phyloP scores from a whole-genome alignment of 2,329 filamentous ascomycete species.

The Nakataea oryzae region DNA sequence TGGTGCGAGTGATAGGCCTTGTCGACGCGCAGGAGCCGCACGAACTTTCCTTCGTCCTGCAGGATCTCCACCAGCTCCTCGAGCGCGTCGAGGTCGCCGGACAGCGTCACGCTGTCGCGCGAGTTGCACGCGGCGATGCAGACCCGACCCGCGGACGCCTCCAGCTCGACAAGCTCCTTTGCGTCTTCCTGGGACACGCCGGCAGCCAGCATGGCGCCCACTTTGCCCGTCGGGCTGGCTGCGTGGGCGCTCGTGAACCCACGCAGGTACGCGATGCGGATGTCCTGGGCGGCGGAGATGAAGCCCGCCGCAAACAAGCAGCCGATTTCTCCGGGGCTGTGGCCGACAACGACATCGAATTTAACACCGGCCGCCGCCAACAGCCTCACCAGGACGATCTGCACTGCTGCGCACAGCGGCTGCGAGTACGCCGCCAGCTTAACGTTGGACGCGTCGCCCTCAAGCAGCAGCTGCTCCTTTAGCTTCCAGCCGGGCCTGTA shows the following conservation, averaged over 20 bases:
- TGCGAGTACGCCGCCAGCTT: slow-evolving; percentile 22
- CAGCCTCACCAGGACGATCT: slow-evolving; percentile 19
- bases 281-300: slow-evolving; percentile 24
- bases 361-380: slow-evolving; percentile 14
- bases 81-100: slow-evolving; percentile 21
- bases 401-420: slow-evolving; percentile 18
- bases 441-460: slow-evolving; percentile 21
- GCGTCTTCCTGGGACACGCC: slow-evolving; percentile 13
- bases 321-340: slow-evolving; percentile 25
- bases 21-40: slow-evolving; percentile 22
- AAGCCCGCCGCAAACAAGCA: slow-evolving; percentile 19
- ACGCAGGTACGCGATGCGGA: slow-evolving; percentile 30
- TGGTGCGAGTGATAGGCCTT: slow-evolving; percentile 30
- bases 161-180: neutral
- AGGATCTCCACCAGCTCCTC: slow-evolving; percentile 12
- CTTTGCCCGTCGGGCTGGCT: slow-evolving; percentile 13
- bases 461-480: slow-evolving; percentile 23
- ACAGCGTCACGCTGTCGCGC: slow-evolving; percentile 28
- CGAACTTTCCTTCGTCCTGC: slow-evolving; percentile 15
- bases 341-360: slow-evolving; percentile 18
- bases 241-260: slow-evolving; percentile 23
- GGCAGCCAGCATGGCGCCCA: slow-evolving; percentile 29
- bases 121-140: slow-evolving; percentile 21
- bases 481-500: slow-evolving; percentile 20
- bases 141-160: slow-evolving; percentile 4